A percentile compares a stretch with the other conserved stretches of the same genome.
These are phyloP conservation scores for Chlorella sp. DNA, from an alignment of 139 green algal genomes.

Conservation along the genomic window DNA sequence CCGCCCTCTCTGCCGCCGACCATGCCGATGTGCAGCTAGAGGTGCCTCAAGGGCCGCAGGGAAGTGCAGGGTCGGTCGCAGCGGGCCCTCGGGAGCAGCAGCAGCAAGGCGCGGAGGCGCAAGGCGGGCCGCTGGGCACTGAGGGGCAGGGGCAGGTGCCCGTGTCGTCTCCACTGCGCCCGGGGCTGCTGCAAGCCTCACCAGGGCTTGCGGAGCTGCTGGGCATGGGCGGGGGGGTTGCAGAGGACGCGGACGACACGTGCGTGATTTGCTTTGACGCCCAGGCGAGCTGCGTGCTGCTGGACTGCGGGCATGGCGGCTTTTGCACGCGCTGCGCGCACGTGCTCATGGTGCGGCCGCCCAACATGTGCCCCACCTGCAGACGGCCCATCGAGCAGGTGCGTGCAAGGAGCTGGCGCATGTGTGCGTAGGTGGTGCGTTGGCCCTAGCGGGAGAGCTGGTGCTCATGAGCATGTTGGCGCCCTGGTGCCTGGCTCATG, in stretches of 20 bases:
- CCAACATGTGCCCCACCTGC: slow-evolving; percentile 55
- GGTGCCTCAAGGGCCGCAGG: too few relatives aligned
- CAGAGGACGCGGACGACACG: background rate
- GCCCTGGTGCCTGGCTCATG: background rate
- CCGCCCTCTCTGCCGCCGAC: too few relatives aligned
- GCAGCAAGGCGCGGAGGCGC: too few relatives aligned
- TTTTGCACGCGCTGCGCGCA: slow-evolving; percentile 54
- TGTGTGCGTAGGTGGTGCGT: background rate
- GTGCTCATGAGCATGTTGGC: background rate
- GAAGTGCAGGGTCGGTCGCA: too few relatives aligned
- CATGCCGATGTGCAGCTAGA: too few relatives aligned
- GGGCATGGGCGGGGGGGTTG: background rate
- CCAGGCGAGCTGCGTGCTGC: background rate
- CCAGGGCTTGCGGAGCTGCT: background rate
- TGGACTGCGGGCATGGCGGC: slow-evolving; percentile 47
- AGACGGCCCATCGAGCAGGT: slow-evolving; percentile 41
- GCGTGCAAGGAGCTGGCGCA: background rate
- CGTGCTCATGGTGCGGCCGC: slow-evolving; percentile 45
- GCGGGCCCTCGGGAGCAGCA: too few relatives aligned
- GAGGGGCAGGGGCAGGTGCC: too few relatives aligned
- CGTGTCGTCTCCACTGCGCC: background rate
- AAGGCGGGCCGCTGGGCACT: too few relatives aligned
- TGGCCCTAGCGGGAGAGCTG: background rate
- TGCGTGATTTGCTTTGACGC: slow-evolving; percentile 4
- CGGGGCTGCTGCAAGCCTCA: background rate